Base-by-base conservation (phyloP, 176 grass and related monocot genomes). In the Bromus sterilis region DNA sequence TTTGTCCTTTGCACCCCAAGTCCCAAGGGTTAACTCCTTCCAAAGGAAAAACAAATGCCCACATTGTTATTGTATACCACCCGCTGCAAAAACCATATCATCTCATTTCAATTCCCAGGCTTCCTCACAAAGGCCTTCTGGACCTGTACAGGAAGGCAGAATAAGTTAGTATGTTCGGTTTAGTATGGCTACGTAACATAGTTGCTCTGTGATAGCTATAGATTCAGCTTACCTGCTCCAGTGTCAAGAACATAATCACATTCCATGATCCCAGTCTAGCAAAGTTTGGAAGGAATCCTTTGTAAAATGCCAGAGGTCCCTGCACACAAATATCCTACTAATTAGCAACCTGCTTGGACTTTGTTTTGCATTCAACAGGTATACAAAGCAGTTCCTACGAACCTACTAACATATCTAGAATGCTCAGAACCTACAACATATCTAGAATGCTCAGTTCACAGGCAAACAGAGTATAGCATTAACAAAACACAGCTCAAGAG, bases 241-340 rank as follows among this genome's bases (percentile, higher is more conserved):
- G 80, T 64, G 96, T 98, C 82, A 98, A 91, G 79, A 95, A 98
- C 96, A 98, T 98, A 66, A 98, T 93, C 79, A 98, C 96, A 78
- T 98, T 98, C 96, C 96, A 98, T 43, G 96, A 98, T 82, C 96
- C 96, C 58, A 93, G 62, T 48, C 93, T 89, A 82, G 85, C 90
- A 95, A 99, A 95, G 76, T 99, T 95, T 70, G 93, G 88, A 34
- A 98, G 78, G 64, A 98, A 93, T 5, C 92, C 92, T 67, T 98
- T 95, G 80, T 98, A 98, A 66, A 98, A 93, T 76, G 96, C 92
- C 60, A 93, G 82, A 82, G 82, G 90, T 49, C 96, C 96, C 93
- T 98, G 77, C 66, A 92, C 25, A 63, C 11, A 84, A 74, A 77
- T 79, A 64, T 2, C 10, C 11, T 9, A 23, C 55, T 29, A 63